Evolutionary conservation across 805 yeast genomes (phyloP), one percentile per base, ranked within the genome.

Genomic region (Candida suzukii): DNA sequence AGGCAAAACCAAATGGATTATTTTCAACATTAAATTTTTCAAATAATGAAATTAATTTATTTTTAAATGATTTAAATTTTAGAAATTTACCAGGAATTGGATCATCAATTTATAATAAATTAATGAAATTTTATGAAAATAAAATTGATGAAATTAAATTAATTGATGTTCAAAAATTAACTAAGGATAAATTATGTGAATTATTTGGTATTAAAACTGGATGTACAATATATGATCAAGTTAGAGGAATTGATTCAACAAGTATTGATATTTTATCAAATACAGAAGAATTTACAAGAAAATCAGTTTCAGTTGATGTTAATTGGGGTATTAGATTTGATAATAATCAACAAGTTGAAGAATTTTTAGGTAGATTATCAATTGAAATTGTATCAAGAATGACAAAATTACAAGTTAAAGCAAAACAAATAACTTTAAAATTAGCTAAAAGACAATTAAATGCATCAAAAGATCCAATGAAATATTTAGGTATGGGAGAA

Each of bases 281-380:
- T 26, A 76, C 78, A 10, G 62, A 67, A 14, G 76, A 63, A 40
- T 68, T 78, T 17, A 70, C 75, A 12, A 68, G 95, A 22, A 88
- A 87, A 51, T 76, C 93, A 1, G 73, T 91, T 0, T 87, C 95
- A 0, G 83, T 88, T 4, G 98, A 91, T 54, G 82, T 91, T 22
- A 86, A 88, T 46, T 91, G 88, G 82, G 98, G 96, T 0, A 84
- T 91, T 1, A 57, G 98, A 37, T 83, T 90, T 48, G 73, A 77
- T 26, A 65, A 64, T 1, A 66, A 73, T 25, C 57, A 60, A 0
- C 87, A 91, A 53, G 75, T 83, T 20, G 90, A 83, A 46, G 48
- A 41, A 4, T 93, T 91, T 52, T 54, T 87, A 10, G 62, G 67
- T 28, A 62, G 73, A 17, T 61, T 88, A 37, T 67, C 83, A 1